Base-by-base conservation (phyloP, 1,284 basidiomycete genomes). In the Ustilago curta region DNA sequence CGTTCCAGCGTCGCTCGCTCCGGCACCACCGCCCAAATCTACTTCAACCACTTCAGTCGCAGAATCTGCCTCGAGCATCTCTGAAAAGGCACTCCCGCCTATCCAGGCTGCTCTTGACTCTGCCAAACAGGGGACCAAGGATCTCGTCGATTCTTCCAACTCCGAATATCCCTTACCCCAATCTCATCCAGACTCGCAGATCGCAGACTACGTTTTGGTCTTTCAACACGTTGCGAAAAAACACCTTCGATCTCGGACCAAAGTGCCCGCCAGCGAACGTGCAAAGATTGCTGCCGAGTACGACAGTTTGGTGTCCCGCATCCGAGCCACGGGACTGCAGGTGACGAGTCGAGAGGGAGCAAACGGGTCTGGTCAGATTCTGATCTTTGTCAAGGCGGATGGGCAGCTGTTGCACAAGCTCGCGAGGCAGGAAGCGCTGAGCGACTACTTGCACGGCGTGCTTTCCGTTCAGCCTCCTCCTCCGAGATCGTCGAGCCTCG, bases 361-460 rank as follows among this genome's bases (percentile, higher is more conserved):
- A n/a, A 59, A 66, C 23, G 64, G 57, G 1, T 57, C 47, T 4
- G 77, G 79, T 19, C 59, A 70, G 35, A 65, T 84, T 18, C 42
- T 81, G 18, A 55, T 84, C 52, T 84, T 84, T 61, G 81, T 84
- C 35, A 66, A 62, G 43, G 79, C 75, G 1, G 65, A 68, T 12
- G 40, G 54, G 14, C 45, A 60, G 59, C 60, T 71, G 0, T 45
- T 82, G 12, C 60, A 67, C 19, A 43, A 44, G 9, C 23, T 75
- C 27, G 70, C 70, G 3, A 29, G 56, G 3, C 59, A 68, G 21
- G 77, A 81, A 40, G 67, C 76, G 27, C 63, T 78, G 19, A 61
- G 68, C 23, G 83, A 82, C 61, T 82, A 80, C 48, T 60, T 84
- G 23, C 72, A 78, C 44, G 82, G 80, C 37, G 83, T 82, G 23